These are phyloP conservation scores for Herpetomonas samuelpessoai DNA, from an alignment of 208 protist genomes.

Conservation along the genomic window DNA sequence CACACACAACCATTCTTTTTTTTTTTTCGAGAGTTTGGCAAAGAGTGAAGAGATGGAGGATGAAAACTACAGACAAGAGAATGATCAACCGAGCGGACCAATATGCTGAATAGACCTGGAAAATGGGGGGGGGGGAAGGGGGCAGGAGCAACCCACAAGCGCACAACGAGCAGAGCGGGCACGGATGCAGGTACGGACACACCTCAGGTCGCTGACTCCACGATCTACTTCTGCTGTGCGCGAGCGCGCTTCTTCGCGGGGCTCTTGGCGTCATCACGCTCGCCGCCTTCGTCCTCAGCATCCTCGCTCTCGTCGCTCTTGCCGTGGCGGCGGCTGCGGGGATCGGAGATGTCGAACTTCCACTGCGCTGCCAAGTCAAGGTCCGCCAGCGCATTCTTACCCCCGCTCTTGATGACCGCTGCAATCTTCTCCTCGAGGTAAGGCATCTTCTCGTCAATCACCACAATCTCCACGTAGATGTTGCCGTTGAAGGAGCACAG, in stretches of 20 bases:
- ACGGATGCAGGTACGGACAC: too few relatives aligned
- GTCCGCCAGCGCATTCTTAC: conserved; percentile 17
- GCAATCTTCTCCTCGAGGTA: conserved; percentile 37
- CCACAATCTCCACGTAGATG: conserved; percentile 19
- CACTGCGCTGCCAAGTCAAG: conserved; percentile 78
- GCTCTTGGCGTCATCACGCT: conserved; percentile 11
- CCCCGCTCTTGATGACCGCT: conserved; percentile 19
- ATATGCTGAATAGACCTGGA: too few relatives aligned
- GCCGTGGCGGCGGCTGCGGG: conserved; percentile 38
- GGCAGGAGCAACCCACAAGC: too few relatives aligned
- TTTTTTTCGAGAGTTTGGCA: conserved; percentile 1
- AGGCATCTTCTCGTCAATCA: conserved; percentile 22
- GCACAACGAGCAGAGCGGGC: too few relatives aligned
- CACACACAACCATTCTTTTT: conserved; percentile 6
- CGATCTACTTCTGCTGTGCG: conserved; percentile 10
- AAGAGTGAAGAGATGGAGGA: neutral
- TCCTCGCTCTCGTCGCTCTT: conserved; percentile 14
- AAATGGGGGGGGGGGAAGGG: too few relatives aligned
- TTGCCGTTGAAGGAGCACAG: conserved; percentile 35
- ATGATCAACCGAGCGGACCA: too few relatives aligned
- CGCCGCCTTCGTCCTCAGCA: conserved; percentile 15
- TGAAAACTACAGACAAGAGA: neutral
- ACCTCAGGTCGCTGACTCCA: too few relatives aligned
- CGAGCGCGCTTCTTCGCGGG: conserved; percentile 2
- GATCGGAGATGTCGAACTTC: conserved; percentile 62